These are phyloP conservation scores for Bombardia bombarda DNA, from an alignment of 495 filamentous ascomycete species.

Conservation along the genomic window DNA sequence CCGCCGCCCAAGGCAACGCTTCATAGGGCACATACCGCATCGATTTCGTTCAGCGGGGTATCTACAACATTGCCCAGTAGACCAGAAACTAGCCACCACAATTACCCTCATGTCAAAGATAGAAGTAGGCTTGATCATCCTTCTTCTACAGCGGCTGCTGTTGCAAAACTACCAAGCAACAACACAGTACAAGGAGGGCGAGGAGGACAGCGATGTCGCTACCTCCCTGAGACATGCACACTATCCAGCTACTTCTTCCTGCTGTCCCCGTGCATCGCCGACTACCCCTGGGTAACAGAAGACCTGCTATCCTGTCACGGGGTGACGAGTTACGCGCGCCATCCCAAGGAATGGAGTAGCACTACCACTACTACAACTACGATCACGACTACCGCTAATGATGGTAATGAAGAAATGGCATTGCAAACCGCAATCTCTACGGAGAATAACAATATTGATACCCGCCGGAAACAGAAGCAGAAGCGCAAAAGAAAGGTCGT, in stretches of 20 bases:
- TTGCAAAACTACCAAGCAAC: too few relatives aligned
- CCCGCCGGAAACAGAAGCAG: conserved; percentile 17
- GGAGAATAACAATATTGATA: not conserved
- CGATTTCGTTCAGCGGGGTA: conserved; percentile 13
- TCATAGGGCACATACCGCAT: conserved; percentile 2
- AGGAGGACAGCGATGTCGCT: conserved; percentile 14
- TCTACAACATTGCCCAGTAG: too few relatives aligned
- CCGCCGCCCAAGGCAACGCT: not conserved
- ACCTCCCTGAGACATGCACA: conserved; percentile 16
- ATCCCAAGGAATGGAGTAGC: conserved; percentile 29
- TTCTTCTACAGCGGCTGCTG: too few relatives aligned
- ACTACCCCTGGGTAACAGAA: conserved; percentile 32
- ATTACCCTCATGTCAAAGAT: too few relatives aligned
- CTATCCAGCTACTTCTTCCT: conserved; percentile 32
- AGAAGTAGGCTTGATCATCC: too few relatives aligned
- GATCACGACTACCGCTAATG: too few relatives aligned
- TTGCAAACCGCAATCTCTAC: too few relatives aligned
- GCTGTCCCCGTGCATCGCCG: conserved; percentile 37
- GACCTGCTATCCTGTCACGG: conserved; percentile 36
- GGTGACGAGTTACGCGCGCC: conserved; percentile 18
- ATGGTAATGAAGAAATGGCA: too few relatives aligned
- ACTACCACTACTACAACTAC: too few relatives aligned
- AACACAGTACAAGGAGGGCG: too few relatives aligned
- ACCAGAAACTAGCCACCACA: too few relatives aligned
- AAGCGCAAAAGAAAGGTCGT: too few relatives aligned